Base-by-base conservation (phyloP, 805 yeast species). In the Candida xyloterini region DNA sequence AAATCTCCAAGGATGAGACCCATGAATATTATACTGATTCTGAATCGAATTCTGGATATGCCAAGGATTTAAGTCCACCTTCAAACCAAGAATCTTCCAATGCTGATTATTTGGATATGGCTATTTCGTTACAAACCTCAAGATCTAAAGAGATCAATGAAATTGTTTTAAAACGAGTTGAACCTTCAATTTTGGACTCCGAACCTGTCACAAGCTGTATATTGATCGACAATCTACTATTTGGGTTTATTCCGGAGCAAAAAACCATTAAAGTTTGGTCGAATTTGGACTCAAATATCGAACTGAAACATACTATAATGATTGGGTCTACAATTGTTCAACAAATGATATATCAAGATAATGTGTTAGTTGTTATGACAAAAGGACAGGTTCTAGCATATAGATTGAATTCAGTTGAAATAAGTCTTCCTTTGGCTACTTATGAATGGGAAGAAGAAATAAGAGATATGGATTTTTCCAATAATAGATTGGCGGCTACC, bases 41-140 rank as follows among this genome's bases (percentile, higher is more conserved):
- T 11, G 35, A 34, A 5, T 15, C 43, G 13, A 30, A 31, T 14
- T 15, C 27, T 9, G 24, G 28, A 8, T 33, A 34, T 8, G 25
- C 38, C 4, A 26, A 32, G 10, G n/a, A 33, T 8, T n/a, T 34
- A n/a, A 41, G 26, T 22, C 16, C 42, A 3, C 27, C 21, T 2
- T 24, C 42, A 4, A 22, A 37, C 10, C 40, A 32, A 23, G 45
- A 43, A 3, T 9, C 41, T 10, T 43, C 30, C 15, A 38, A 20
- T 11, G 37, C 39, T 20, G 59, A 51, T 8, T 55, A 50, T 25
- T 33, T 52, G 11, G 52, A 55, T 27, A 48, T 55, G 57, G 43
- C 55, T 3, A 51, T 55, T n/a, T 46, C 55, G 1, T 33, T 55
- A 28, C 55, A 52, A 5, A 51, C 56, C 2, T 28, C 47, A 10